phyloP scores from a whole-genome alignment of 306 rosid genomes.

The Oxytropis ochrocephala region DNA sequence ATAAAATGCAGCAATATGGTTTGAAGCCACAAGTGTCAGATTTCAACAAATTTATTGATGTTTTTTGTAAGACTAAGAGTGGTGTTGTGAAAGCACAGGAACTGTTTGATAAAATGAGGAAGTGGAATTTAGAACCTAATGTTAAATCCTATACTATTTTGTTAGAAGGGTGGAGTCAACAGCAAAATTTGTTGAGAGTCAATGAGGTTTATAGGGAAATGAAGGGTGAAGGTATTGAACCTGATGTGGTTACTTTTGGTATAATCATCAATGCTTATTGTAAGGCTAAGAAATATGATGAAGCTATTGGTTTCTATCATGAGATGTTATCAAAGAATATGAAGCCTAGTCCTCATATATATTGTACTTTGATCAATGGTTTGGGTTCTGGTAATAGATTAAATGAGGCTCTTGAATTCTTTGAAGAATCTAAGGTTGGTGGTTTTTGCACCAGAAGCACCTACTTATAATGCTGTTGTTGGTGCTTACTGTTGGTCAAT shows the following conservation, averaged over 20 bases:
- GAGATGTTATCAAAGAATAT: constrained; percentile 49
- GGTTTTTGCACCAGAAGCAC: constrained; percentile 55
- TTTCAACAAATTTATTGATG: constrained; percentile 60
- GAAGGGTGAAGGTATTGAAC: constrained; percentile 58
- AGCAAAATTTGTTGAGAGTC: constrained; percentile 51
- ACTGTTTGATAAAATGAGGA: constrained; percentile 71
- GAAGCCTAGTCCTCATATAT: constrained; percentile 67
- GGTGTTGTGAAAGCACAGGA: constrained; percentile 61
- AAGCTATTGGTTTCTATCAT: constrained; percentile 50
- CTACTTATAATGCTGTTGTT: constrained; percentile 80
- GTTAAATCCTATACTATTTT: constrained; percentile 66
- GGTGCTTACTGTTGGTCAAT: constrained; percentile 79
- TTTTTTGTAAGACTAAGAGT: constrained; percentile 53
- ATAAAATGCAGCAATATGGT: constrained; percentile 66
- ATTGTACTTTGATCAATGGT: constrained; percentile 71
- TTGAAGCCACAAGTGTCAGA: constrained; percentile 50
- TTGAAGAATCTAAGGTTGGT: constrained; percentile 37
- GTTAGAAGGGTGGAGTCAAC: constrained; percentile 86
- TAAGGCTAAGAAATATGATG: constrained; percentile 54
- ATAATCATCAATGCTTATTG: constrained; percentile 69
- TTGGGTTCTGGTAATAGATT: constrained; percentile 72
- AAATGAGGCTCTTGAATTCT: constrained; percentile 62
- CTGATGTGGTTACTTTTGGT: constrained; percentile 74
- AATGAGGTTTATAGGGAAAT: constrained; percentile 76
- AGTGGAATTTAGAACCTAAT: constrained; percentile 51